phyloP scores from a whole-genome alignment of 108 stramenopile genomes.

The Nannochloropsis granulata region DNA sequence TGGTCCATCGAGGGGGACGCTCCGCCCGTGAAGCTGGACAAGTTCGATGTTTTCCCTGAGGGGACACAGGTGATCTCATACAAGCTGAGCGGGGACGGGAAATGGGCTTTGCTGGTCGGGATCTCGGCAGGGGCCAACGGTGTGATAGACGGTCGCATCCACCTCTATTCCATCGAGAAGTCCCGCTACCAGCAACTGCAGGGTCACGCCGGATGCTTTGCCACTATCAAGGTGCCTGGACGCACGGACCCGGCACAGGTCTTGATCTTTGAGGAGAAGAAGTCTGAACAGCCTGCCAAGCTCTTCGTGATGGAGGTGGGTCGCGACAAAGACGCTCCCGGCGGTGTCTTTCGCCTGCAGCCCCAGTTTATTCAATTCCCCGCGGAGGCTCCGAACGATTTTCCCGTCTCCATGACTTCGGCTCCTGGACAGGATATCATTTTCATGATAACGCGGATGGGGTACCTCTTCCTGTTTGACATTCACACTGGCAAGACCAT shows the following conservation, averaged over 20 bases:
- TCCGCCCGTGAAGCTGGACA: slow-evolving; percentile 62
- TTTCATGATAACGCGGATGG: slow-evolving; percentile 93
- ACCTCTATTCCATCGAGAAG: slow-evolving; percentile 90
- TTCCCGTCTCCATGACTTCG: slow-evolving; percentile 68
- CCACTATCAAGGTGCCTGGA: slow-evolving; percentile 65
- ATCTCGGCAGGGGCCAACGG: slow-evolving; percentile 65
- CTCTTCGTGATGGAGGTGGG: slow-evolving; percentile 97
- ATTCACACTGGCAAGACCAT: slow-evolving; percentile 83
- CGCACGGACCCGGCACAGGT: slow-evolving; percentile 74
- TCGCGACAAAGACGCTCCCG: slow-evolving; percentile 72
- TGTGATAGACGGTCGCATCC: slow-evolving; percentile 86
- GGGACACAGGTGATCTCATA: slow-evolving; percentile 94
- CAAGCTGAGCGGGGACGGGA: slow-evolving; percentile 75
- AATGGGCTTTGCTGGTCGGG: slow-evolving; percentile 95
- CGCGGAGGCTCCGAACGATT: slow-evolving; percentile 82
- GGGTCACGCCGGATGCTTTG: slow-evolving; percentile 87
- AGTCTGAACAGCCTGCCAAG: slow-evolving; percentile 52
- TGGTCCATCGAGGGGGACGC: slow-evolving; percentile 62
- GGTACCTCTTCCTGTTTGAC: slow-evolving; percentile 95
- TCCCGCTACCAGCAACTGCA: slow-evolving; percentile 83
- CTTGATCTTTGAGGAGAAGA: slow-evolving; percentile 92
- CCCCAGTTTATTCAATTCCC: slow-evolving; percentile 82
- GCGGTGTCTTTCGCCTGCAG: slow-evolving; percentile 66
- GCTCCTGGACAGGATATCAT: slow-evolving; percentile 58
- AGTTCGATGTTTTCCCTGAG: slow-evolving; percentile 43